Base-by-base conservation (phyloP, 225 moss, liverwort and hornwort species). In the Takakia lepidozioides region DNA sequence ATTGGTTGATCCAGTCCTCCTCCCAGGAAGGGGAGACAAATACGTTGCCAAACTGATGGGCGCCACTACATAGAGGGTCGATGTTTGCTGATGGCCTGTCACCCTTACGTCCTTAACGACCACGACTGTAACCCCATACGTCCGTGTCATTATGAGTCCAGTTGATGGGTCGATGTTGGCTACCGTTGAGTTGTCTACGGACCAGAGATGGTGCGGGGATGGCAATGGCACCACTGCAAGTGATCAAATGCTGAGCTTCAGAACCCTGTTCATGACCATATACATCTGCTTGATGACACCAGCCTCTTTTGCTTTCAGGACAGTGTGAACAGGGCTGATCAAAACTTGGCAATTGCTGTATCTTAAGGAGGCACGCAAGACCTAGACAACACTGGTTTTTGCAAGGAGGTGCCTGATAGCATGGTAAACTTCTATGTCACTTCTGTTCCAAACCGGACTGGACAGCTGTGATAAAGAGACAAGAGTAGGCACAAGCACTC, bases 31-130 rank as follows among this genome's bases (percentile, higher is more conserved):
- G 42, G 88, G 81, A 66, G 72, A 78, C 58, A 93, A 66, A 43
- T 71, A 77, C 24, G 86, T 67, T 6, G 73, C 76, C 79, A 93
- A 72, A 59, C 70, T 86, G 44, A 75, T 72, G 25, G 93, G 93
- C 46, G 59, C 71, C 28, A 93, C 93, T 36, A 89, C 79, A 56
- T 89, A 75, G 52, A 93, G 67, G 21, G 78, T 86, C 19, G 93
- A 93, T 49, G 65, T 93, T 55, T 93, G 93, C 51, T 86, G 83
- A 66, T 93, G 93, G 14, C 86, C 93, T 58, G 72, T 68, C 49
- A 93, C 67, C 61, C 93, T 86, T 41, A 62, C 68, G 65, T 93
- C 93, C 49, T 78, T 75, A 14, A 93, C 86, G 44, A 83, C 83
- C 39, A 93, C 79, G 58, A 75, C 70, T 68, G 86, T 84, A 58